phyloP scores from a whole-genome alignment of 139 green algal genomes.

The Tetradesmus lagerheimii region DNA sequence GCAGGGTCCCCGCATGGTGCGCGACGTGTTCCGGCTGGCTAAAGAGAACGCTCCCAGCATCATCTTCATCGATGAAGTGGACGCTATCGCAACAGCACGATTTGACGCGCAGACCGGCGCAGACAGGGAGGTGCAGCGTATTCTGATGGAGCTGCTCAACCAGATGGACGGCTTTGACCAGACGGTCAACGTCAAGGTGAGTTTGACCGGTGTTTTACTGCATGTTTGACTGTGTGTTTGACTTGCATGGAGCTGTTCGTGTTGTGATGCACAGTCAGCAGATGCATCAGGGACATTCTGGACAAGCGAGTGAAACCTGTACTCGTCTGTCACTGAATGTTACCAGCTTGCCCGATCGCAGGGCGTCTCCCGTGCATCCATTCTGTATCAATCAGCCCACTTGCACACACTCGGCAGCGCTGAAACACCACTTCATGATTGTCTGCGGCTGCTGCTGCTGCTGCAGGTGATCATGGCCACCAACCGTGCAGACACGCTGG shows the following conservation, averaged over 20 bases:
- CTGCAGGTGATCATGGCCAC: slow-evolving; percentile 98
- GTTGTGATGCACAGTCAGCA: no score
- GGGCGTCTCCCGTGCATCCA: no score
- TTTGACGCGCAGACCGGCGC: slow-evolving; percentile 97
- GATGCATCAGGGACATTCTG: no score
- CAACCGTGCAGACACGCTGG: slow-evolving; percentile 98
- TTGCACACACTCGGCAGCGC: no score
- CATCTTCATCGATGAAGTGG: slow-evolving; percentile 98
- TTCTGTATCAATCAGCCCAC: no score
- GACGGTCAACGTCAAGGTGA: slow-evolving; percentile 90
- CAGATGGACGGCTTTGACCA: slow-evolving; percentile 99
- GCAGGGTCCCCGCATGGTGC: slow-evolving; percentile 96
- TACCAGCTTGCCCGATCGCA: no score
- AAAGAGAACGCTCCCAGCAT: slow-evolving; percentile 99
- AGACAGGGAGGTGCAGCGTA: slow-evolving; percentile 97
- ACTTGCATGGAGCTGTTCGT: slow-evolving; percentile 98
- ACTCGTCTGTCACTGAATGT: no score
- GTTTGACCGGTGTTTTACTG: background rate
- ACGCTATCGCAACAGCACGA: slow-evolving; percentile 97
- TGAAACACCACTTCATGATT: background rate
- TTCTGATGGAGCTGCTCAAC: slow-evolving; percentile 99
- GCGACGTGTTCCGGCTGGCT: slow-evolving; percentile 98
- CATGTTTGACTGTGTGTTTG: no score
- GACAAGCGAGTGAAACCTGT: no score
- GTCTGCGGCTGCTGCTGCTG: background rate